Evolutionary conservation across 495 filamentous ascomycete species (phyloP).

Genomic region (Xylaria castorea): DNA sequence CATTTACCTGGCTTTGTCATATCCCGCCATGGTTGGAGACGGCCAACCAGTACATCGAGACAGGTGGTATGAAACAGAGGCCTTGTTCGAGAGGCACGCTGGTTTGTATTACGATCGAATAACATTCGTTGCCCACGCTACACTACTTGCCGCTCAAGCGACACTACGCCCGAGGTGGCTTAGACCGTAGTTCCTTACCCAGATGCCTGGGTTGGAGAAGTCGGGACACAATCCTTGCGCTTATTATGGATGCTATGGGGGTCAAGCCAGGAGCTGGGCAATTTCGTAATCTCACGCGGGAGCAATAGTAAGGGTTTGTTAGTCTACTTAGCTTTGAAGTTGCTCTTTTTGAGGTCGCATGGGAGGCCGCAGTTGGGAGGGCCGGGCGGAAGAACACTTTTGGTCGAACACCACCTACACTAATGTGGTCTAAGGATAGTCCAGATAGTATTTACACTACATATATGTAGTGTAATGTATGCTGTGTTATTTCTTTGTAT

Average conservation of each 20-base stretch:
- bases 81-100: constrained; percentile 1
- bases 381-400: constrained; percentile 19
- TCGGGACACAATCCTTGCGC: constrained; percentile 25
- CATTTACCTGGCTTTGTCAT: background rate
- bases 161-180: constrained; percentile 25
- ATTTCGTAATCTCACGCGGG: constrained; percentile 24
- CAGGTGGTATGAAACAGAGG: constrained; percentile 10
- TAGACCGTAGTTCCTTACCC: constrained; percentile 27
- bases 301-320: constrained; percentile 5
- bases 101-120: constrained; percentile 4
- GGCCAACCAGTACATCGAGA: background rate
- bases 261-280: constrained; percentile 5
- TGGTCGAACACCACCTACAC: constrained; percentile 13
- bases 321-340: background rate
- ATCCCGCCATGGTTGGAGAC: background rate
- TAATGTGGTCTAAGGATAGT: constrained; percentile 6
- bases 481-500: background rate
- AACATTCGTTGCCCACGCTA: constrained; percentile 4
- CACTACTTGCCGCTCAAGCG: background rate
- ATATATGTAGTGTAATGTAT: background rate
- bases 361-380: constrained; percentile 21
- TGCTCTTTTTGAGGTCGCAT: constrained; percentile 21
- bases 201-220: constrained; percentile 26
- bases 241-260: constrained; percentile 24
- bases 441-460: constrained; percentile 1